Conservation (phyloP, 306 rosid genomes). For the Quercus suber region DNA sequence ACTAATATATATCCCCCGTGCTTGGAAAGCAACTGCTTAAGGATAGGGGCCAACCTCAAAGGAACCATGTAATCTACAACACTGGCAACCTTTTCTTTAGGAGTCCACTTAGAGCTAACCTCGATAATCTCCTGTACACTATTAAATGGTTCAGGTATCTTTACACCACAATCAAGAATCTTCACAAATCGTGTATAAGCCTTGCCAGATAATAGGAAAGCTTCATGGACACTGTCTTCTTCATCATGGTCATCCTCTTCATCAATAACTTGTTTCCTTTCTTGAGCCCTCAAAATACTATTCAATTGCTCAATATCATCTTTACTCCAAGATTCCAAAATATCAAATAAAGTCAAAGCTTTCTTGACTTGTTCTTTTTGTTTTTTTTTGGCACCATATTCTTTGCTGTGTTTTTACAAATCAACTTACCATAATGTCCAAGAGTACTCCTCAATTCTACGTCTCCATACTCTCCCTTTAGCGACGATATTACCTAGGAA, state of each 20-base stretch:
- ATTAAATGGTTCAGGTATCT: neutral
- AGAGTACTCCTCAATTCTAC: too few relatives aligned
- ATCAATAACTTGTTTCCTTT: too few relatives aligned
- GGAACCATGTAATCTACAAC: neutral
- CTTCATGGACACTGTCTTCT: neutral
- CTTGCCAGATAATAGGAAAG: neutral
- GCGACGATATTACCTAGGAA: neutral
- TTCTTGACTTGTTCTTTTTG: neutral
- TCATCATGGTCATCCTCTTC: neutral
- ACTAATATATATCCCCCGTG: neutral
- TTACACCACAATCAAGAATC: neutral
- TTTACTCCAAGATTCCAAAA: neutral
- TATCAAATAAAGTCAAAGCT: neutral
- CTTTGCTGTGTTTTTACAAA: neutral
- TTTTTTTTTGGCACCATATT: neutral
- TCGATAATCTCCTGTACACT: too few relatives aligned
- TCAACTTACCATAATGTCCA: too few relatives aligned
- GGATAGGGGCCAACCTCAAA: neutral
- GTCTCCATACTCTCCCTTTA: too few relatives aligned
- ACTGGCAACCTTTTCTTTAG: neutral
- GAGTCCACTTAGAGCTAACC: too few relatives aligned
- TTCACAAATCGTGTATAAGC: neutral
- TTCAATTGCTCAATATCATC: neutral
- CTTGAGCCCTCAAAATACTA: neutral
- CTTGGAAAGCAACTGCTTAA: neutral